Base-by-base conservation (phyloP, 2,329 filamentous ascomycete species). In the Albophoma yamanashiensis region DNA sequence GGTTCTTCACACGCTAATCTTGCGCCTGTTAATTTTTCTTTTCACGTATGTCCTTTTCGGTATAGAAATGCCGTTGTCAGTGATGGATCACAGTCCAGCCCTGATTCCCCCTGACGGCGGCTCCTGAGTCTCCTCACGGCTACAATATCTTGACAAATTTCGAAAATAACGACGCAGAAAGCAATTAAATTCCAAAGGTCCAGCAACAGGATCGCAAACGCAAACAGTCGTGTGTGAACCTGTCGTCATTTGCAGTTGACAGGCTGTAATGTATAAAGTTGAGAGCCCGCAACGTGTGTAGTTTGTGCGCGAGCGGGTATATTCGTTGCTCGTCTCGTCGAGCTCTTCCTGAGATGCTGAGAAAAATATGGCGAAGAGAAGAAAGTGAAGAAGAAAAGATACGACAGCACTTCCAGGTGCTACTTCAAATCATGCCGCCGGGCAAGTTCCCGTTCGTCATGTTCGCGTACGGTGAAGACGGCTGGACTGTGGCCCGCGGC, bases 401-500 rank as follows among this genome's bases (percentile, higher is more conserved):
- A 20, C 4, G 31, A 22, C 12, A 15, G 31, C 50, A 14, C 9
- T 55, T 38, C 31, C 27, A n/a, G 9, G 27, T 22, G 27, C 27
- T 12, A 61, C 22, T 20, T 73, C 66, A 80, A 61, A 80, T 79
- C 77, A 80, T 78, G 57, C 78, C 78, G 27, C 77, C 78, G 0
- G 77, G 74, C 61, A 75, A 61, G 59, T 63, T 69, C 59, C 69
- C 68, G 56, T 64, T 67, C n/a, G 69, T 64, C 56, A 72, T 66
- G 59, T 64, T 66, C 53, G 65, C 65, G 60, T 58, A 64, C 45
- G 67, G 69, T 62, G 68, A 56, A 45, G 66, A 71, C 22, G 66
- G 69, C 50, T 64, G 70, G 34, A 58, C 65, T 40, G 66, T 63
- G 34, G 64, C 67, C 12, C 64, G 67, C 57, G 65, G 63, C 50